Base-by-base conservation (phyloP, 176 grass and related monocot species). In the Pontederia crassipes region DNA sequence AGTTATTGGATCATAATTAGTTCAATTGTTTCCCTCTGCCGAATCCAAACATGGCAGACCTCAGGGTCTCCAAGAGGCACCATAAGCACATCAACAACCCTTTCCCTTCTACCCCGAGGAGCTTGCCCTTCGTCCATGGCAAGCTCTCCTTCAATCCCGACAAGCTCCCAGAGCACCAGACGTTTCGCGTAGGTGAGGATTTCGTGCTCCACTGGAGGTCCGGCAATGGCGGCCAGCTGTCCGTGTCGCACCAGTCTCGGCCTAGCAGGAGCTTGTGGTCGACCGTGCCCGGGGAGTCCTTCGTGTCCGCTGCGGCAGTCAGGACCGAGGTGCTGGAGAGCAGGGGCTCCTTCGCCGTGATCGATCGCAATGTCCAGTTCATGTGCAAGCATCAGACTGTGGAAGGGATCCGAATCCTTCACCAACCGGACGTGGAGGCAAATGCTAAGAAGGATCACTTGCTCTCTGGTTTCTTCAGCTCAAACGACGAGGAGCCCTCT, bases 21-120 rank as follows among this genome's bases (percentile, higher is more conserved):
- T 40, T 40, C 6, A 4, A 1, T 7, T 40, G 4, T 40, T 40
- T 40, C 32, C 6, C 32, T 40, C 32, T 7, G 32, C 32, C 32
- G 32, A 40, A 40, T 40, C 2, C 47, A 59, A 17, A 47, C 20
- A 71, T 59, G 55, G 18, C 20, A 8, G 26, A 14, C 17, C 49
- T 49, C 17, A 86, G 70, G 65, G 80, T 66, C n/a, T 55, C 72
- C 28, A 89, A 86, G 65, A 95, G 84, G 69, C 80, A 87, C 72
- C 72, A 80, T 61, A 51, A 67, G 18, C 86, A 64, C 75, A 57
- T 95, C 75, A 95, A 95, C 83, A 89, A 89, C 69, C 90, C 90
- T 2, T 95, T 95, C 28, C 90, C 82, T 0, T 66, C 64, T 16
- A 59, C 86, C 16, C 15, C 78, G 54, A 16, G 58, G 18, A 27